Conservation (phyloP, 768 basidiomycete species). For the Phaeotremella fagi region DNA sequence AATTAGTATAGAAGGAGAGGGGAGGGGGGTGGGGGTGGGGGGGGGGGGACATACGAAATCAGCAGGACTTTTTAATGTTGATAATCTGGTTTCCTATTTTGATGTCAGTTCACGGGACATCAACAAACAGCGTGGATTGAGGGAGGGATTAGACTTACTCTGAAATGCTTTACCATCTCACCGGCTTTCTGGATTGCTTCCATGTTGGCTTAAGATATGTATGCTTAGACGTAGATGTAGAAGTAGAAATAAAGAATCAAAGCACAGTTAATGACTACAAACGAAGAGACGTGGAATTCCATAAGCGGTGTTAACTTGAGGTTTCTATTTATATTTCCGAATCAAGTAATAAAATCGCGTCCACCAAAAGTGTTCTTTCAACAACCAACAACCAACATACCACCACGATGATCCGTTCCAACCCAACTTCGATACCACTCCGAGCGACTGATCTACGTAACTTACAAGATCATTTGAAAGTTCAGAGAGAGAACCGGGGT, state of each 20-base stretch:
- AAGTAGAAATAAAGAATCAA: no score
- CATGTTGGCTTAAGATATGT: constrained; percentile 27
- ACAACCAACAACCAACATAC: no score
- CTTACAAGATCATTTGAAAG: constrained; percentile 17
- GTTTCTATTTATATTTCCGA: no score
- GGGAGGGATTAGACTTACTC: constrained; percentile 30
- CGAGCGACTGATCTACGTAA: constrained; percentile 36
- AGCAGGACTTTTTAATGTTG: constrained; percentile 42
- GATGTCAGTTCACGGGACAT: neutral
- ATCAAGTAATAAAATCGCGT: no score
- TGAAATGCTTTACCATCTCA: constrained; percentile 44
- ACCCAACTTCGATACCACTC: constrained; percentile 41
- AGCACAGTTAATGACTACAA: no score
- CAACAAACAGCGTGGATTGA: neutral
- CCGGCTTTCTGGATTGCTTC: constrained; percentile 42
- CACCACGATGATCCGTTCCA: constrained; percentile 35
- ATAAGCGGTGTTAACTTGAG: no score
- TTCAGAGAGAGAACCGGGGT: neutral
- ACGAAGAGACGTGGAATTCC: no score
- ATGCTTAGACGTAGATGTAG: neutral
- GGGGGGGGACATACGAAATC: constrained; percentile 41
- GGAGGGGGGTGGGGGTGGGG: no score
- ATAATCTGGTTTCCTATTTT: constrained; percentile 44
- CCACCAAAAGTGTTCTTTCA: no score
- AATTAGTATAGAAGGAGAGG: no score